A percentile compares a stretch with the other conserved stretches of the same genome.
Conservation (phyloP, 257 asterid genomes). For the Ligustrum vulgare region DNA sequence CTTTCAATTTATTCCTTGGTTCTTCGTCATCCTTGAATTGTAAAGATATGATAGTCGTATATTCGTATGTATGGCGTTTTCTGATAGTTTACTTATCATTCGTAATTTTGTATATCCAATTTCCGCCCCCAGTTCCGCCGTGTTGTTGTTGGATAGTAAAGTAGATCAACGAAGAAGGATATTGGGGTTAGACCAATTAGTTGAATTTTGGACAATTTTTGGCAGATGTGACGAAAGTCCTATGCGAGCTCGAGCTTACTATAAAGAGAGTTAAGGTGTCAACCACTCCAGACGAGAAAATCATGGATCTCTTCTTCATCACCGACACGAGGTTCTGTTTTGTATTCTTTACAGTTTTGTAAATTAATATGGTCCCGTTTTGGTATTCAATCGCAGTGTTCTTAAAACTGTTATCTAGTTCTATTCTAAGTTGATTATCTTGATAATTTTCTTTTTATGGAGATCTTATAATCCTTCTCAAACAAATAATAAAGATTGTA, state of each 20-base stretch:
- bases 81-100: background rate
- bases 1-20: background rate
- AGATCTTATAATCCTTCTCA: background rate
- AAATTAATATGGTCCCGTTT: background rate
- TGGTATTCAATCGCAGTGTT: background rate
- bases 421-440: background rate
- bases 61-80: background rate
- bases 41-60: background rate
- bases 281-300: constrained; percentile 61
- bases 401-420: background rate
- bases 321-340: constrained; percentile 40
- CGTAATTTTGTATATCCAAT: background rate
- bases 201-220: background rate
- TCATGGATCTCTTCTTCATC: constrained; percentile 53
- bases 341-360: background rate
- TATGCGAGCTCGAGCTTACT: constrained; percentile 44
- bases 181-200: background rate
- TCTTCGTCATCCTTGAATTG: background rate
- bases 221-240: constrained; percentile 49
- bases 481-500: background rate
- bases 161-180: background rate
- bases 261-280: constrained; percentile 54
- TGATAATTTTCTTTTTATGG: background rate
- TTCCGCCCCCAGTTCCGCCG: background rate
- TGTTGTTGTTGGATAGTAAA: background rate